phyloP scores from a whole-genome alignment of 148 eudicot genomes.

The Rhododendron mucronatum region DNA sequence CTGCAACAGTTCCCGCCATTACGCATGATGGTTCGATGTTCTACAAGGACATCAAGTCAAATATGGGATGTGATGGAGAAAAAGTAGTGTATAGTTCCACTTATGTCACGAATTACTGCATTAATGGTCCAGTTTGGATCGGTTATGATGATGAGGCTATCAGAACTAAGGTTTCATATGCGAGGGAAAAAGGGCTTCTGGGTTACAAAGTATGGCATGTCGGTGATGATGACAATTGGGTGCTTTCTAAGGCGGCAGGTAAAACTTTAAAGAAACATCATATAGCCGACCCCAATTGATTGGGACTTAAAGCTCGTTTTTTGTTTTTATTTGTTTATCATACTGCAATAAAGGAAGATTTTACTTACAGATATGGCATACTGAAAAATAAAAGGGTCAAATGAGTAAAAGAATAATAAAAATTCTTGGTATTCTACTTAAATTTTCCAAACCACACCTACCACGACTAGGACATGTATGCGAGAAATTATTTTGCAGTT shows the following conservation, averaged over 20 bases:
- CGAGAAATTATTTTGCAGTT: no score
- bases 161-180: slow-evolving; percentile 42
- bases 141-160: slow-evolving; percentile 47
- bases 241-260: slow-evolving; percentile 36
- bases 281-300: neutral
- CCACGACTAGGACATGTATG: no score
- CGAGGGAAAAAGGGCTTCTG: slow-evolving; percentile 34
- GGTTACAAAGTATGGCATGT: slow-evolving; percentile 42
- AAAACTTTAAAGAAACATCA: neutral
- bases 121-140: slow-evolving; percentile 32
- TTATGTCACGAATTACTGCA: slow-evolving; percentile 31
- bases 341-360: neutral
- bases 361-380: no score
- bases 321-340: neutral
- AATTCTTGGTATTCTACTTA: no score
- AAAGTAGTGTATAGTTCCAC: slow-evolving; percentile 23
- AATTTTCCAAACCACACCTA: no score
- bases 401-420: no score
- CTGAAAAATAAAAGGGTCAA: no score
- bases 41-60: slow-evolving; percentile 24
- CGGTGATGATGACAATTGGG: slow-evolving; percentile 33
- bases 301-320: neutral
- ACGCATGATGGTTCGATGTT: slow-evolving; percentile 29
- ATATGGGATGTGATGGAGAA: slow-evolving; percentile 12
- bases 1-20: slow-evolving; percentile 27